phyloP scores from a whole-genome alignment of 139 green algal species.

The Closterium sp. region DNA sequence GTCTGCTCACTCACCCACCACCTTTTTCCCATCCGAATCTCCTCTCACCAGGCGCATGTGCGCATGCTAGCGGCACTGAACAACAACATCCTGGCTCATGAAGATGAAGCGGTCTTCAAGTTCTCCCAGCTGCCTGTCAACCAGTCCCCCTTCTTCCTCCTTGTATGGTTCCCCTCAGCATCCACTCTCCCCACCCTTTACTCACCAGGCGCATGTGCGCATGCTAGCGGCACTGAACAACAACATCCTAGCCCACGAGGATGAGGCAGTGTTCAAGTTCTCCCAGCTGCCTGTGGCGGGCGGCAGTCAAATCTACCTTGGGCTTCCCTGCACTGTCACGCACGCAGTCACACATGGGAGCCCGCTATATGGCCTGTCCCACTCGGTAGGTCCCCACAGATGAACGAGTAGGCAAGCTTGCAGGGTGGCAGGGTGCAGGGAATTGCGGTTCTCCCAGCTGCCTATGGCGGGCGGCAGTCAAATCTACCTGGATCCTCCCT shows the following conservation, averaged over 20 bases:
- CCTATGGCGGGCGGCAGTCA: conserved; percentile 32
- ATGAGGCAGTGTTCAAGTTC: not conserved
- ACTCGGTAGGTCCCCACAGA: conserved; percentile 19
- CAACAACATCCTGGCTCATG: conserved; percentile 26
- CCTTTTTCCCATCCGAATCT: no score
- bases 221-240: conserved; percentile 50
- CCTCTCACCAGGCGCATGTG: conserved; percentile 16
- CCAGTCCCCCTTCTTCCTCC: no score
- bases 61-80: conserved; percentile 45
- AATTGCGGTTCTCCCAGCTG: conserved; percentile 14
- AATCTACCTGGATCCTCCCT: conserved; percentile 45
- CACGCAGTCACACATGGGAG: conserved; percentile 31
- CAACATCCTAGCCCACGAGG: not conserved
- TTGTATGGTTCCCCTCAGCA: no score
- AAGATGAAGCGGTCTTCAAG: conserved; percentile 36
- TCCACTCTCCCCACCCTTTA: no score
- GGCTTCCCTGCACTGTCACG: conserved; percentile 36
- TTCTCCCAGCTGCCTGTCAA: conserved; percentile 29
- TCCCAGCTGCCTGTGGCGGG: conserved; percentile 32
- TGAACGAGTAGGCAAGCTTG: no score
- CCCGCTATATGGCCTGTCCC: conserved; percentile 42
- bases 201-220: conserved; percentile 35
- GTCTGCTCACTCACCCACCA: no score
- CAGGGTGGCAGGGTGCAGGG: no score
- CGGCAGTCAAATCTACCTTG: conserved; percentile 46